Evolutionary conservation across 805 yeast species (phyloP), one percentile per base, ranked within the genome.

Genomic region (Monosporozyma aquatica): DNA sequence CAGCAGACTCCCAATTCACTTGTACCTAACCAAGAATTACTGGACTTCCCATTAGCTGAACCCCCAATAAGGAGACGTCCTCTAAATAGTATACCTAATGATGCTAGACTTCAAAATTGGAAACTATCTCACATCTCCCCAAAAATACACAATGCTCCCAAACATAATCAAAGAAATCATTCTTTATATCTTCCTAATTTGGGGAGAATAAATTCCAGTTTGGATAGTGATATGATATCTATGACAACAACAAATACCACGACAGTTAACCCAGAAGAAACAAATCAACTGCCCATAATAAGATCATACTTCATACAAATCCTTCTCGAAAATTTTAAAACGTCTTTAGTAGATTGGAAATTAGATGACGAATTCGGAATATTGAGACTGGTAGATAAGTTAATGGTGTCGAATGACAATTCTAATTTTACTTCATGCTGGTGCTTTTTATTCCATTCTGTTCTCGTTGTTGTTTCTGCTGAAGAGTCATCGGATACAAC

Each of bases 351-450:
- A 1, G 61, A 54, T 24, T 50, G 57, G 44, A 49, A 53, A 17
- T 41, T 64, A 17, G 68, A 65, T 39, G 47, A 57, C 3, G 42
- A 49, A 27, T 61, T 54, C 44, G 72, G 72, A 0, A 41, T 56
- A 5, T 43, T 68, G 34, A 52, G 71, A 40, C 40, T 67, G 9
- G 64, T 65, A 9, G 71, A 68, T 47, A 47, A 37, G 10, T 48
- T 68, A 14, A 38, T 53, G 37, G 52, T 65, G 3, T 62, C 67
- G 1, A 48, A 46, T 17, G 58, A 59, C 40, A 59, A 57, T 3
- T 10, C 6, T 1, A 49, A 40, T 5, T 67, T 60, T 43, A 36
- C 40, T 11, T 46, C 48, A 9, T 52, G 61, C 9, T 53, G 61
- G 28, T 66, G 66, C 26, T 67, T 56, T 47, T 43, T 68, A 26